Evolutionary conservation across 2,329 filamentous ascomycete genomes (phyloP).

Genomic region (Colletotrichum cereale): DNA sequence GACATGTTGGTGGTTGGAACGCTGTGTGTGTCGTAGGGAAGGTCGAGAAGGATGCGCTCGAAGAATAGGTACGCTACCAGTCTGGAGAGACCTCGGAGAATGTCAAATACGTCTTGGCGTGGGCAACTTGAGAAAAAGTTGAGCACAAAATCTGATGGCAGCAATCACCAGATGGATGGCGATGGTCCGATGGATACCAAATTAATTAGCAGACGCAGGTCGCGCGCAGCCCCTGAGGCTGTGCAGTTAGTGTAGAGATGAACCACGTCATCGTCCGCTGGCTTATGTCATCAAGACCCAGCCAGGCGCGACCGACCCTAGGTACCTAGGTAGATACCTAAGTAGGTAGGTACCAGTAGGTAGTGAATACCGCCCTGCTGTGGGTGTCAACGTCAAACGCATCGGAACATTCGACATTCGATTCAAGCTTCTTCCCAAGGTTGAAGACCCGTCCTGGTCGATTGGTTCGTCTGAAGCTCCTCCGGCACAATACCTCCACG

Average conservation of each 20-base stretch:
- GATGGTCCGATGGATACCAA: not conserved
- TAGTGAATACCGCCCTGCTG: no score
- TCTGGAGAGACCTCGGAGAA: not conserved
- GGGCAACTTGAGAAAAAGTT: not conserved
- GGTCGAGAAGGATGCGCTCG: not conserved
- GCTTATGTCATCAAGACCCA: conserved; percentile 11
- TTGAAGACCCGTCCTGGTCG: not conserved
- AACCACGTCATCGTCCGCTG: not conserved
- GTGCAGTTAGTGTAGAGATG: conserved; percentile 8
- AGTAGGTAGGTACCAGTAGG: not conserved
- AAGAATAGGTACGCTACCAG: not conserved
- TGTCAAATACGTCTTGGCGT: not conserved
- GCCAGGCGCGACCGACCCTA: not conserved
- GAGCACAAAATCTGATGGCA: not conserved
- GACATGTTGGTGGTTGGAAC: conserved; percentile 49
- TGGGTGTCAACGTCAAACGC: no score
- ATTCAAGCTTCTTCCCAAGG: not conserved
- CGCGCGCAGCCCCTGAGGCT: conserved; percentile 16
- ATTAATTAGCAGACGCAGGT: not conserved
- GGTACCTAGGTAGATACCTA: not conserved
- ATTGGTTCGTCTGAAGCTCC: no score
- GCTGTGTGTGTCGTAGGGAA: no score
- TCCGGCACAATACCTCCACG: no score
- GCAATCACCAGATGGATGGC: not conserved
- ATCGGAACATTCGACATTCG: not conserved